Percentiles rank a stretch among this genome's conserved stretches.
phyloP scores from a whole-genome alignment of 1,284 basidiomycete genomes.

The Phenoliferia sp. region DNA sequence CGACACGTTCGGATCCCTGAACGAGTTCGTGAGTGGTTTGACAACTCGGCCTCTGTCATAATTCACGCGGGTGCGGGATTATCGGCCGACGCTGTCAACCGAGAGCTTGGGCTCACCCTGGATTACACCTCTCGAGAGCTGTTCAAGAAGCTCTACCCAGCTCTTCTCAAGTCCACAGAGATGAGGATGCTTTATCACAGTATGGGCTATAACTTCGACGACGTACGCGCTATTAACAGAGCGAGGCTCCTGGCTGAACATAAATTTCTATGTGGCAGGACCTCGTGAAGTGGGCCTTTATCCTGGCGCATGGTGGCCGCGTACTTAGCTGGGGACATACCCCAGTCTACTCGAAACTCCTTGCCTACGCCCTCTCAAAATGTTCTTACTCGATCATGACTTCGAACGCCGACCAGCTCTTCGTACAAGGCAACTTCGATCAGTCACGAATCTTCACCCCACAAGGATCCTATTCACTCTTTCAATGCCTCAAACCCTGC shows the following conservation, averaged over 20 bases:
- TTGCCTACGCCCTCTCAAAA: neutral
- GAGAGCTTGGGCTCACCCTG: constrained; percentile 4
- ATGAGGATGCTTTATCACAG: constrained; percentile 12
- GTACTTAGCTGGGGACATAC: constrained; percentile 11
- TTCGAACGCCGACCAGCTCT: constrained; percentile 23
- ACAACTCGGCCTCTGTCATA: constrained; percentile 3
- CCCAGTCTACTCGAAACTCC: constrained; percentile 13
- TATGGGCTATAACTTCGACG: constrained; percentile 19
- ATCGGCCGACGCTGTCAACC: constrained; percentile 14
- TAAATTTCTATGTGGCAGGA: constrained; percentile 1
- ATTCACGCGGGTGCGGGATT: constrained; percentile 23
- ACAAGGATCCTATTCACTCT: constrained; percentile 15
- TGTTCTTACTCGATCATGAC: constrained; percentile 15
- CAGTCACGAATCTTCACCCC: constrained; percentile 3
- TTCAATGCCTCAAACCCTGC: constrained; percentile 19
- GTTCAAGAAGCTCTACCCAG: constrained; percentile 19
- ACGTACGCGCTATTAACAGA: constrained; percentile 2
- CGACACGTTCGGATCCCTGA: neutral
- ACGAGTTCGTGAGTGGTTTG: constrained; percentile 3
- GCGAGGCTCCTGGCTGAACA: neutral
- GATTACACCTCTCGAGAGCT: constrained; percentile 17
- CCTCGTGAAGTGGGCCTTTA: constrained; percentile 20
- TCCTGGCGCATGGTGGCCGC: constrained; percentile 9
- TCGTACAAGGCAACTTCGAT: constrained; percentile 15
- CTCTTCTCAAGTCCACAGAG: neutral